Conservation (phyloP, 73 alveolate genomes). For the Breviolum minutum region DNA sequence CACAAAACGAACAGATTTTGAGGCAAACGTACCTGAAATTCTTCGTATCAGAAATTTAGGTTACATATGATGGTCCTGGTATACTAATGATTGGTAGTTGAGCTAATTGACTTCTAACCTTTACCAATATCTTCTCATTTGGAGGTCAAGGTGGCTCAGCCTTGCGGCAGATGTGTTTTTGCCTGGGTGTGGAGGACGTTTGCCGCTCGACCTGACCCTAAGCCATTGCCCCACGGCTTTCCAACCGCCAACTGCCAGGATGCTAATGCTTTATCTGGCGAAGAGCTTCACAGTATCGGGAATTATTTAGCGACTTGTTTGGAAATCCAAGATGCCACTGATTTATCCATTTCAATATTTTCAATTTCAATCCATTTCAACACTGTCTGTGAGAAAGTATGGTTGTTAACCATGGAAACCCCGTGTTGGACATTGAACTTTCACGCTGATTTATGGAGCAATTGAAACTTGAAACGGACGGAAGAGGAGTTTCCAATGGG, state of each 20-base stretch:
- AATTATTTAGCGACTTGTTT: slow-evolving; percentile 93
- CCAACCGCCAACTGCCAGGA: slow-evolving; percentile 96
- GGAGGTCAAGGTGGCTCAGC: slow-evolving; percentile 64
- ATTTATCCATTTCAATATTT: no score
- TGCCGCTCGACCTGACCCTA: neutral
- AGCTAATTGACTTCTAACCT: no score
- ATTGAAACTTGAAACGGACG: neutral
- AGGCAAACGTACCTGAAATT: neutral
- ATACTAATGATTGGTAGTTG: neutral
- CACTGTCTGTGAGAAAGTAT: neutral
- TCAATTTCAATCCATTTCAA: neutral
- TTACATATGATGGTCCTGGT: neutral
- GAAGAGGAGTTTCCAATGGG: neutral
- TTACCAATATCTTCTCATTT: no score
- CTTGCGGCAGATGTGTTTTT: slow-evolving; percentile 72
- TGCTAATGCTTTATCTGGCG: slow-evolving; percentile 98
- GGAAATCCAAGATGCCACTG: neutral
- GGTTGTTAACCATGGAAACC: neutral
- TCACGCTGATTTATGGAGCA: no score
- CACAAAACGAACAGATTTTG: neutral
- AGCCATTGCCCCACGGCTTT: slow-evolving; percentile 96
- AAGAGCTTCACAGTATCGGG: slow-evolving; percentile 96
- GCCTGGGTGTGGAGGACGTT: slow-evolving; percentile 84
- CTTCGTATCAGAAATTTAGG: neutral
- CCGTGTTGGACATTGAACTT: neutral